Evolutionary conservation across 306 rosid species (phyloP), one percentile per base, ranked within the genome.

Genomic region (Lablab purpureus): DNA sequence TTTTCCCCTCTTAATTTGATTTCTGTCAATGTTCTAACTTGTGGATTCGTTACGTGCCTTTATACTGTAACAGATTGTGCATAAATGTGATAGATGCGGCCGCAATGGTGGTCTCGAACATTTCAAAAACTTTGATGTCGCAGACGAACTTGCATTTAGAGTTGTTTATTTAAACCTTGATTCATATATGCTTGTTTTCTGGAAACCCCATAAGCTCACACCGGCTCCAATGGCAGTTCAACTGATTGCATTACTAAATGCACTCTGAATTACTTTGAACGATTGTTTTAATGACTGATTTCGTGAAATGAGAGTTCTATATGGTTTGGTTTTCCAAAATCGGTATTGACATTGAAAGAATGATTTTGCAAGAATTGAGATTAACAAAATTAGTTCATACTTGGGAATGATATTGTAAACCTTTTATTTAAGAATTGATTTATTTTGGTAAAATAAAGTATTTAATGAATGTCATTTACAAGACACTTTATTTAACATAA

Each of bases 211-310:
- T 23, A 4, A 18, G 10, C 10, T 34, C 28, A 5, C 28, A 5
- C 25, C 34, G 21, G 21, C 40, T 71, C 21, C 45, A 28, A 46
- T 70, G 14, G 12, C 13, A 17, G 62, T 62, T 76, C 45, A 62
- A 14, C 69, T 52, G 69, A 50, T 70, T 60, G 45, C 73, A 3
- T 47, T 50, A 17, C 52, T 52, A 18, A 65, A 62, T 80, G 50
- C 12, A 5, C 18, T n/a, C 51, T 17, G 51, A 40, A 14, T 36
- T 77, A 66, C 58, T 30, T 30, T 1, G 51, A 56, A 69, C 40
- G 30, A 59, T 59, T 30, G 23, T 62, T 28, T n/a, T 15, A 30
- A 59, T 59, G 41, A 3, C 21, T 60, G 19, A 13, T 25, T 9
- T 8, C 3, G 14, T 19, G 60, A 54, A 12, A 25, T 21, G 28